Conservation (phyloP, 1,284 basidiomycete genomes). For the Sanghuangporus weigelae region DNA sequence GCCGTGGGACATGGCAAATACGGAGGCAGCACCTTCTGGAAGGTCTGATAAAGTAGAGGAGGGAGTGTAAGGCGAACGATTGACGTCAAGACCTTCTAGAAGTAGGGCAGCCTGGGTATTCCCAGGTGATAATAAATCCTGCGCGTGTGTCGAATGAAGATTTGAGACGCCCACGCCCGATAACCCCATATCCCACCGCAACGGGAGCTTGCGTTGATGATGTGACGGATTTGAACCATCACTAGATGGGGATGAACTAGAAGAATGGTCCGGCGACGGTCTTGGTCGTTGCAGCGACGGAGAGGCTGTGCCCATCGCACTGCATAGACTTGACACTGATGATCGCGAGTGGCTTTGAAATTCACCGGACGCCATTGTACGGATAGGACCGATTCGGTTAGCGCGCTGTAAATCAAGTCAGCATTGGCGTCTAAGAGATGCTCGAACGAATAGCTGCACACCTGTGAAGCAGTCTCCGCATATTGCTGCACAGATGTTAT, state of each 20-base stretch:
- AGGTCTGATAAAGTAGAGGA: constrained; percentile 7
- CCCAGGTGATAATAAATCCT: constrained; percentile 12
- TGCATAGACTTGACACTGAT: constrained; percentile 14
- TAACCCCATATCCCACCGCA: constrained; percentile 17
- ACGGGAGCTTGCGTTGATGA: constrained; percentile 14
- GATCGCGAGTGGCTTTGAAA: constrained; percentile 7
- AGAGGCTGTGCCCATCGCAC: constrained; percentile 14
- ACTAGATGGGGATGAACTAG: constrained; percentile 18
- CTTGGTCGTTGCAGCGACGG: constrained; percentile 10
- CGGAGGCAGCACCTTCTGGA: neutral
- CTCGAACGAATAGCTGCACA: neutral
- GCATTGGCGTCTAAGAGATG: neutral
- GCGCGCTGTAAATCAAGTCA: constrained; percentile 11
- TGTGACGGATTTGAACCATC: constrained; percentile 16
- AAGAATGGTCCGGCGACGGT: constrained; percentile 13
- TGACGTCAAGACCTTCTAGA: constrained; percentile 11
- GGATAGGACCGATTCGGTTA: constrained; percentile 8
- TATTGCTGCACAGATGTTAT: neutral
- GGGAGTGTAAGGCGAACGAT: constrained; percentile 16
- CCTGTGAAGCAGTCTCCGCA: neutral
- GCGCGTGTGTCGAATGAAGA: neutral
- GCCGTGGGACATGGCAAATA: constrained; percentile 6
- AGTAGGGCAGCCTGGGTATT: constrained; percentile 2
- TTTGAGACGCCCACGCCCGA: constrained; percentile 3
- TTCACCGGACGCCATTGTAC: constrained; percentile 10